Evolutionary conservation across 495 filamentous ascomycete genomes (phyloP).

Genomic region (Annulohypoxylon bovei): DNA sequence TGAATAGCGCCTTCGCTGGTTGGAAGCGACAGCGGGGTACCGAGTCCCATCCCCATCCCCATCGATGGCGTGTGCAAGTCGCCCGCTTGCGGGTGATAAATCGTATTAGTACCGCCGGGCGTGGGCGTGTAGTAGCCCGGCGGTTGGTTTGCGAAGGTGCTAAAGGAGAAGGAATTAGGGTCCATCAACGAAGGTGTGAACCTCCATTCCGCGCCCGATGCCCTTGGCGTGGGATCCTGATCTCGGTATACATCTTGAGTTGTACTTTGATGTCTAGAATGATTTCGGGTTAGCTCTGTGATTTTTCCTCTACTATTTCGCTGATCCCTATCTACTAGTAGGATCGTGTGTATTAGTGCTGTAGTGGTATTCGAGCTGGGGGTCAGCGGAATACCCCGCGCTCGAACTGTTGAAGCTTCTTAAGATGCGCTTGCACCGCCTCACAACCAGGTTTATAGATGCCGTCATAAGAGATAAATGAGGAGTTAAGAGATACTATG

Average conservation of each 20-base stretch:
- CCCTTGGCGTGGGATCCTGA: conserved; percentile 80
- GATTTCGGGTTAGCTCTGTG: conserved; percentile 21
- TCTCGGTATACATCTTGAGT: conserved; percentile 71
- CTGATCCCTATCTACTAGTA: background rate
- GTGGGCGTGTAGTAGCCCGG: conserved; percentile 90
- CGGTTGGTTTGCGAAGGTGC: conserved; percentile 78
- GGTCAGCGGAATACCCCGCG: conserved; percentile 40
- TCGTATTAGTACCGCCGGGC: conserved; percentile 80
- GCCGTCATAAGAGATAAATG: conserved; percentile 18
- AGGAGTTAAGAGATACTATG: conserved; percentile 1
- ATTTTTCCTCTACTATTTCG: background rate
- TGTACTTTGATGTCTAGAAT: conserved; percentile 50
- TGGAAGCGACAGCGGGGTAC: conserved; percentile 85
- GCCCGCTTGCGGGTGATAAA: conserved; percentile 85
- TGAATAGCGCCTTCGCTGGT: conserved; percentile 69
- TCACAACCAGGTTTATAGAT: conserved; percentile 24
- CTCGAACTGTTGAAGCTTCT: conserved; percentile 21
- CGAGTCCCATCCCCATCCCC: conserved; percentile 68
- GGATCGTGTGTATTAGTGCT: conserved; percentile 21
- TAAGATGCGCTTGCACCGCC: conserved; percentile 42
- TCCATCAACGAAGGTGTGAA: conserved; percentile 91
- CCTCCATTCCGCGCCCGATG: conserved; percentile 77
- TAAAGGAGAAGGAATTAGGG: conserved; percentile 81
- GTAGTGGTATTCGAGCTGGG: conserved; percentile 32
- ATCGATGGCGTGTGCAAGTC: conserved; percentile 90